Percentiles rank a stretch among this genome's conserved stretches.
Evolutionary conservation across 192 early-diverging fungal species (phyloP).

Genomic region (Coemansia sp.): DNA sequence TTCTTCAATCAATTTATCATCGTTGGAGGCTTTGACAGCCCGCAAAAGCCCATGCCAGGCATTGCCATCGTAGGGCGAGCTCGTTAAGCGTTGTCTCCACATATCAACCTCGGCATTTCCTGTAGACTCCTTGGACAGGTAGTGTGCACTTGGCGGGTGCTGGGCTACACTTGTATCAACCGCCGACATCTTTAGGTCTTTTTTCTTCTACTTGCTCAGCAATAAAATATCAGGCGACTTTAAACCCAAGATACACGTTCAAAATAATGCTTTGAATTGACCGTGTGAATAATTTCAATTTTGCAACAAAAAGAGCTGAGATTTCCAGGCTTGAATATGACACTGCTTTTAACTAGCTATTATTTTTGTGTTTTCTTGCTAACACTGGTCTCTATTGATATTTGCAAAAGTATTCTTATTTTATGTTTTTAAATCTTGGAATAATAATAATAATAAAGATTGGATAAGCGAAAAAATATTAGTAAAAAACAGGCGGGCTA

Average conservation of each 20-base stretch:
- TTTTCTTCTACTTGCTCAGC: not conserved
- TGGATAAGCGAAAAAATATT: not conserved
- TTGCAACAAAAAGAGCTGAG: no score
- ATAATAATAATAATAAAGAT: not conserved
- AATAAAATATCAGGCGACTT: not conserved
- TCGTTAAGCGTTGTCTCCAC: constrained; percentile 52
- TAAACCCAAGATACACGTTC: not conserved
- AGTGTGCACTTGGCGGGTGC: not conserved
- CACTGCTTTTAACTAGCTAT: no score
- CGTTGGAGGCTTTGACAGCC: constrained; percentile 57
- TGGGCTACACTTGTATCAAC: not conserved
- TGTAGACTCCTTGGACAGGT: constrained; percentile 5
- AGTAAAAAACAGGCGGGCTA: not conserved
- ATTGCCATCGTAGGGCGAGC: constrained; percentile 58
- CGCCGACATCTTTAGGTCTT: not conserved
- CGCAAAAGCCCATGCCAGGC: constrained; percentile 64
- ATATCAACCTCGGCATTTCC: constrained; percentile 49
- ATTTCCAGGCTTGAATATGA: no score
- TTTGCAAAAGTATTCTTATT: no score
- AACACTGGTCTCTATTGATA: no score
- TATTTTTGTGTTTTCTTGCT: no score
- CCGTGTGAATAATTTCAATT: no score
- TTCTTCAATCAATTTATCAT: constrained; percentile 57
- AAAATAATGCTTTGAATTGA: no score
- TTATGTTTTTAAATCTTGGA: not conserved